Evolutionary conservation across 2,329 filamentous ascomycete genomes (phyloP).

Genomic region (Penicillium sp.): DNA sequence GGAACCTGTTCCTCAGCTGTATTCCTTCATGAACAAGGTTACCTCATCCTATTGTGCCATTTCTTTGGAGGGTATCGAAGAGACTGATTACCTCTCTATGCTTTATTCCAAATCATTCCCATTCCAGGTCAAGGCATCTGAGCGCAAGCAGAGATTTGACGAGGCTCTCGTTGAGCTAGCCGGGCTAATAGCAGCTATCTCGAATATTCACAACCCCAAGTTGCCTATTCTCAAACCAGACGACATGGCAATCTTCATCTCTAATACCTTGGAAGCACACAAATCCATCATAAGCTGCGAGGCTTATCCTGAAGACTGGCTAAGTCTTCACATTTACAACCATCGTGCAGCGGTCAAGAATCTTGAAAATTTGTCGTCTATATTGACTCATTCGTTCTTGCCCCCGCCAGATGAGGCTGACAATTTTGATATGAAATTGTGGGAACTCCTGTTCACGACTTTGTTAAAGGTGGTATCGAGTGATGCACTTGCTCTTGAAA

Average conservation of each 20-base stretch:
- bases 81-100: conserved; percentile 66
- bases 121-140: conserved; percentile 70
- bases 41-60: conserved; percentile 84
- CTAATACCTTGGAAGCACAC: conserved; percentile 76
- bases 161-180: conserved; percentile 86
- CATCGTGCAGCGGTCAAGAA: conserved; percentile 85
- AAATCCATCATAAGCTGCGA: conserved; percentile 86
- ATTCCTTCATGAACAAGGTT: conserved; percentile 85
- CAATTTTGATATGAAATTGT: conserved; percentile 85
- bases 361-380: conserved; percentile 73
- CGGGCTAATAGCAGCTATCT: conserved; percentile 77
- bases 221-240: conserved; percentile 73
- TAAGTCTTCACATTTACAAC: conserved; percentile 89
- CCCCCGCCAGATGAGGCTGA: conserved; percentile 90
- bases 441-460: conserved; percentile 89
- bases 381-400: conserved; percentile 78
- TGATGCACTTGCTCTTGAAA: conserved; percentile 83
- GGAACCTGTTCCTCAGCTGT: conserved; percentile 73
- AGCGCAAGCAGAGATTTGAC: conserved; percentile 64
- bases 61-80: conserved; percentile 58
- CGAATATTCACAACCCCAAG: conserved; percentile 69
- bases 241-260: conserved; percentile 70
- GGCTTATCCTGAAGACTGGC: conserved; percentile 83
- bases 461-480: conserved; percentile 86
- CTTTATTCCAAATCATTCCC: conserved; percentile 89